A percentile compares a stretch with the other conserved stretches of the same genome.
These are phyloP conservation scores for Mycena indigotica DNA, from an alignment of 768 basidiomycete species.

Conservation along the genomic window DNA sequence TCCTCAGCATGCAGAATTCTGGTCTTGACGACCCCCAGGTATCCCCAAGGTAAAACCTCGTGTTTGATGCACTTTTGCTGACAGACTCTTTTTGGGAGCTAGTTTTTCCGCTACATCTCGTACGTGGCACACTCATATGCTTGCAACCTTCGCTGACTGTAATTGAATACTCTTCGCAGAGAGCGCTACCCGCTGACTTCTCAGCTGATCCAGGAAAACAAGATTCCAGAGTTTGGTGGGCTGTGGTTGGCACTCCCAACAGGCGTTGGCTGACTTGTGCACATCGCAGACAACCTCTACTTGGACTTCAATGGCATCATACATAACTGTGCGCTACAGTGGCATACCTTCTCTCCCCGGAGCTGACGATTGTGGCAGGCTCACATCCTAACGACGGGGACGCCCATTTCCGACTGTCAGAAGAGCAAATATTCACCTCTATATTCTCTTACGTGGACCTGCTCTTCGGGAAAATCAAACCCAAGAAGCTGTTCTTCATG, in stretches of 20 bases:
- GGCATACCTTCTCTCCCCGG: too few species aligned
- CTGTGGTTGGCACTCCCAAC: neutral
- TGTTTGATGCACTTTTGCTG: neutral
- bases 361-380: conserved; percentile 43
- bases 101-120: conserved; percentile 99
- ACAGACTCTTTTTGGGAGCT: neutral
- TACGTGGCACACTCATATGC: too few species aligned
- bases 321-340: conserved; percentile 63
- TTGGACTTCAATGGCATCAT: conserved; percentile 95
- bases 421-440: conserved; percentile 96
- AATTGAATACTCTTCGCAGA: conserved; percentile 40
- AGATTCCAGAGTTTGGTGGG: conserved; percentile 96
- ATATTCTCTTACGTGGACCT: conserved; percentile 98
- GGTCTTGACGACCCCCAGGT: neutral
- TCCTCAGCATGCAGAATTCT: neutral
- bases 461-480: conserved; percentile 95
- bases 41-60: neutral
- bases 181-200: conserved; percentile 98
- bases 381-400: conserved; percentile 98
- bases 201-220: conserved; percentile 96
- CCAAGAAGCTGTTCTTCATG: conserved; percentile 98
- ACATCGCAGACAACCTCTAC: conserved; percentile 75
- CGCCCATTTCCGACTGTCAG: conserved; percentile 91
- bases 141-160: neutral
- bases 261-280: conserved; percentile 15